Evolutionary conservation across 257 asterid genomes (phyloP), one percentile per base, ranked within the genome.

Genomic region (Linaria vulgaris): DNA sequence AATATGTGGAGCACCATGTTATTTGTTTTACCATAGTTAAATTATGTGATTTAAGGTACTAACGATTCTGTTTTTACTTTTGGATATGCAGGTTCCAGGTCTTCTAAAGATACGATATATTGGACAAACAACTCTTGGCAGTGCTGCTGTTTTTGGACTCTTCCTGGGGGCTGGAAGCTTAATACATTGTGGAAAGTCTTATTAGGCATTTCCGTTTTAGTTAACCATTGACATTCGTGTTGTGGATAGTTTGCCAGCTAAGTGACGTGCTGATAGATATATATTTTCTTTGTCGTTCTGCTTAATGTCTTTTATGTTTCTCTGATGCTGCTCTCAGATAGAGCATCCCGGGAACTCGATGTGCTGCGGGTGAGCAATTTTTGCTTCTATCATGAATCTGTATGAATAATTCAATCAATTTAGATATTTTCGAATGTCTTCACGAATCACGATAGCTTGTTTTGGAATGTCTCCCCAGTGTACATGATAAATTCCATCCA

Each of bases 111-210:
- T 85, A 68, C 70, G 89, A 57, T 61, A 80, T 39, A 78, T 80
- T 63, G 94, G 94, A 63, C 84, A 78, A 70, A 78, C 85, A n/a
- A 82, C 90, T 0, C 24, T 82, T 34, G 89, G 89, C 45, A 82
- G 89, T 69, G 94, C 94, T 48, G 91, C 91, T n/a, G 64, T 84
- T 45, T 84, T 81, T 57, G 88, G 88, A 30, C 83, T 84, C 53
- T 81, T 84, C 70, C 68, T 84, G 53, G 85, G 91, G 12, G 91
- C 91, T 17, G 88, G 88, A 72, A 79, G 91, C 75, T 76, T 85
- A 74, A 82, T 82, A 70, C 87, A 80, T 63, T 82, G 87, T 30
- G 89, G 85, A 49, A 85, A 80, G 70, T 82, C 82, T 34, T 80
- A 82, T 21, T 82, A 56, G 61, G n/a, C 55, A 12, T 4, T 31